phyloP scores from a whole-genome alignment of 306 rosid species.

The Inga oerstediana region DNA sequence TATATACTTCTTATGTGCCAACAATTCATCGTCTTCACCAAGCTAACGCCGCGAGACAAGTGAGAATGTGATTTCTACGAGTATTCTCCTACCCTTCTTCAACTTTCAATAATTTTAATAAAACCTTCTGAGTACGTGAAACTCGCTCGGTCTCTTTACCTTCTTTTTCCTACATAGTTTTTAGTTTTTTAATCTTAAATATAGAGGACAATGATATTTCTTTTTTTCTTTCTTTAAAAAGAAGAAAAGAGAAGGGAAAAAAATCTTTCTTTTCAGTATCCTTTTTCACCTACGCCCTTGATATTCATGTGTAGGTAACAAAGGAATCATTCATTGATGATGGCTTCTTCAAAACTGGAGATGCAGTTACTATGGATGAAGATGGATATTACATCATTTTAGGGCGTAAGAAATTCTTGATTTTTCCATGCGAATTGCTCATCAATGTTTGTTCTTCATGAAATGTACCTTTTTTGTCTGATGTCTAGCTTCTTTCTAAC shows the following conservation, averaged over 20 bases:
- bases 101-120: too few species aligned
- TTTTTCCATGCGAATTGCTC: slow-evolving; percentile 18
- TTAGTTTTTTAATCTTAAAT: too few species aligned
- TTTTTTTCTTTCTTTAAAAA: not conserved
- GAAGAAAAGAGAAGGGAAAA: not conserved
- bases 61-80: too few species aligned
- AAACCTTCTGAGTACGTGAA: too few species aligned
- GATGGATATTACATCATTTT: slow-evolving; percentile 86
- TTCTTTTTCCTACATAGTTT: too few species aligned
- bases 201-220: not conserved
- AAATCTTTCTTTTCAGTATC: not conserved
- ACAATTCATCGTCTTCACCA: too few species aligned
- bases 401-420: slow-evolving; percentile 77
- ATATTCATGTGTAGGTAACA: slow-evolving; percentile 56
- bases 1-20: too few species aligned
- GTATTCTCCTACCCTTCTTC: too few species aligned
- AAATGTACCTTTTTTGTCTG: not conserved
- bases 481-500: not conserved
- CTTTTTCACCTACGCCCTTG: slow-evolving; percentile 14
- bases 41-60: too few species aligned
- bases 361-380: slow-evolving; percentile 75
- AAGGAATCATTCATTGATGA: slow-evolving; percentile 74
- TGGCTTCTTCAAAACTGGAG: slow-evolving; percentile 97
- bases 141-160: too few species aligned
- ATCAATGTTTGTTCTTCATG: not conserved